Base-by-base conservation (phyloP, 1,284 basidiomycete species). In the Rugosomyces carneus region DNA sequence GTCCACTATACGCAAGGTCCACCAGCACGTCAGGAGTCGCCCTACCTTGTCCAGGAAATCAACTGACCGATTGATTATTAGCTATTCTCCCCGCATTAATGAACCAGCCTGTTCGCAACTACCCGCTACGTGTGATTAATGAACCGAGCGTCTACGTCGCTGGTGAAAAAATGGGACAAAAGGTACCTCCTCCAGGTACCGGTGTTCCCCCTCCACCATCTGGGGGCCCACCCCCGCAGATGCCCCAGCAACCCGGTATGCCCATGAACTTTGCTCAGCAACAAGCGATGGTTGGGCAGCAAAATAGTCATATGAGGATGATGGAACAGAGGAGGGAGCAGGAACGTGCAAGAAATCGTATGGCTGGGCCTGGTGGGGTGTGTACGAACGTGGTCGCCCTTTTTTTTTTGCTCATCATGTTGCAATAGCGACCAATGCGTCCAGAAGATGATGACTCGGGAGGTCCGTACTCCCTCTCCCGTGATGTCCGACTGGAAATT, bases 1-100 rank as follows among this genome's bases (percentile, higher is more conserved):
- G 73, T 88, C 0, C 85, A 89, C 56, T 90, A 89, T 59, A 69
- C 76, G 24, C 73, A 81, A 53, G 82, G 81, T 3, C 78, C 72
- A 23, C 54, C 69, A 10, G 68, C 73, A 42, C 71, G 84, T 87
- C n/a, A 60, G 62, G 83, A 3, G 18, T 50, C 43, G 40, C 50
- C 36, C 42, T 31, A 37, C 50, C 51, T 44, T 40, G 7, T 51
- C 48, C 37, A 56, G 36, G 7, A 23, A 23, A 23, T 23, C 7
- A 35, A 21, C 39, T 24, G 32, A 45, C 39, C 38, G 37, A 41
- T 18, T 2, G n/a, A 32, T 15, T 5, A 34, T 13, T 59, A 86
- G 84, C 71, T 38, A 78, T 85, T 48, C 62, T 73, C 1, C 79
- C 78, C 2, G 62, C 71, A 2, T 54, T 81, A 31, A 60, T 72